Evolutionary conservation across 176 grass and related monocot genomes (phyloP), one percentile per base, ranked within the genome.

Genomic region (Triticum timopheevii): DNA sequence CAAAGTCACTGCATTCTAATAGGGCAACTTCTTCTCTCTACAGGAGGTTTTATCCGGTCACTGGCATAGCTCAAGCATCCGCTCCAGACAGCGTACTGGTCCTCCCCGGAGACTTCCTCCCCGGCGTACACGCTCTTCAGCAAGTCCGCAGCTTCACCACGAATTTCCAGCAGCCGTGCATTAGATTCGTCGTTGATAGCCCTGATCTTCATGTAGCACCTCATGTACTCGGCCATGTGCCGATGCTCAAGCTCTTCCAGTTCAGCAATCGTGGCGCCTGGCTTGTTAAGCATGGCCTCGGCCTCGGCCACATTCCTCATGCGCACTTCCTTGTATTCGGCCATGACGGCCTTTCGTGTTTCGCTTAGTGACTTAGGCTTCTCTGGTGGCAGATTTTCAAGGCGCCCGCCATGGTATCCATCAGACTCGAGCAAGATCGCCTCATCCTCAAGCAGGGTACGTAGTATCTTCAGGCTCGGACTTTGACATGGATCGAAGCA

Each of bases 91-190:
- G 7, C 13, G 30, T 8, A 68, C 33, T 8, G 1, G 2, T 67
- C 63, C 40, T 90, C 93, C 67, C 65, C 72, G 28, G 65, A 34
- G 30, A 68, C 3, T 68, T 69, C 66, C 31, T 69, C 67, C 17
- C 17, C 33, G 0, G 33, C 17, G 10, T 38, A 5, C 33, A 38
- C 1, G 34, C 67, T 36, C 7, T n/a, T 0, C 22, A 38, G 67
- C 17, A 69, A 6, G 34, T 10, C 0, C 33, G 3, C 9, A 39
- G 4, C 19, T n/a, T 36, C 68, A n/a, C 3, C 17, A 39, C 34
- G 4, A n/a, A 39, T 6, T n/a, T 11, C 68, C 9, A 19, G 33
- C 36, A 22, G 33, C 67, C 34, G 19, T 9, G 0, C 33, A n/a
- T 8, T 8, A 70, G 68, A 11, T 22, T 69, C 16, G 5, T 38